These are phyloP conservation scores for Petunia secreta DNA, from an alignment of 257 asterid genomes.

Conservation along the genomic window DNA sequence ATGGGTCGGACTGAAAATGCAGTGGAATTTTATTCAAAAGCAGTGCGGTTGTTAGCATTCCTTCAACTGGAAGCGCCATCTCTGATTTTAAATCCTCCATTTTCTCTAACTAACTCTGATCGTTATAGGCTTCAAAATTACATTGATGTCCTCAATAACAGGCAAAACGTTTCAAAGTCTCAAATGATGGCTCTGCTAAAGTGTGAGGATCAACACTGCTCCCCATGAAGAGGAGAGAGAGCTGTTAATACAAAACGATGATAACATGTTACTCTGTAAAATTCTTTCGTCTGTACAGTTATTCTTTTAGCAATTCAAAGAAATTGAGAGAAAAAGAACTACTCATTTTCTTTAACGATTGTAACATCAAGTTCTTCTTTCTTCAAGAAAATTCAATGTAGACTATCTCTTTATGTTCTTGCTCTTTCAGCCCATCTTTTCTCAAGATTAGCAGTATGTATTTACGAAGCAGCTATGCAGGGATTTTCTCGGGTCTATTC, in stretches of 20 bases:
- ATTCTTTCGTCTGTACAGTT: conserved; percentile 27
- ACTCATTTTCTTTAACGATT: neutral
- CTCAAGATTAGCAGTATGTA: neutral
- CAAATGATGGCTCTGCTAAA: conserved; percentile 63
- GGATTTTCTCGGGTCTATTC: too few species aligned
- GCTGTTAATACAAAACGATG: conserved; percentile 28
- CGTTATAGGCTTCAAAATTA: conserved; percentile 67
- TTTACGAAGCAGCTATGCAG: too few species aligned
- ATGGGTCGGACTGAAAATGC: conserved; percentile 66
- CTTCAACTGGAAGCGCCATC: conserved; percentile 77
- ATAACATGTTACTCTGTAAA: conserved; percentile 25
- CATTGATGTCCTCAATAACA: conserved; percentile 62
- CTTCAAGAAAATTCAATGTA: neutral
- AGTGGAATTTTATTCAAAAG: conserved; percentile 63
- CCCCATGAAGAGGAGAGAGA: conserved; percentile 36
- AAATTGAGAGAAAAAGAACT: neutral
- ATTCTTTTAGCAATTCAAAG: conserved; percentile 18
- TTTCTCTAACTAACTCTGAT: conserved; percentile 74
- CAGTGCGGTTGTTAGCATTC: conserved; percentile 54
- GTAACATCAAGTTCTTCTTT: neutral
- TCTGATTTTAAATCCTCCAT: conserved; percentile 79
- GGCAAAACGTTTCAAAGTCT: conserved; percentile 68
- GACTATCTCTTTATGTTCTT: neutral
- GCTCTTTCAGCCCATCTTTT: conserved; percentile 13
- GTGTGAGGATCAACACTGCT: conserved; percentile 48